Base-by-base conservation (phyloP, 192 early-diverging fungal genomes). In the Coemansia sp. region DNA sequence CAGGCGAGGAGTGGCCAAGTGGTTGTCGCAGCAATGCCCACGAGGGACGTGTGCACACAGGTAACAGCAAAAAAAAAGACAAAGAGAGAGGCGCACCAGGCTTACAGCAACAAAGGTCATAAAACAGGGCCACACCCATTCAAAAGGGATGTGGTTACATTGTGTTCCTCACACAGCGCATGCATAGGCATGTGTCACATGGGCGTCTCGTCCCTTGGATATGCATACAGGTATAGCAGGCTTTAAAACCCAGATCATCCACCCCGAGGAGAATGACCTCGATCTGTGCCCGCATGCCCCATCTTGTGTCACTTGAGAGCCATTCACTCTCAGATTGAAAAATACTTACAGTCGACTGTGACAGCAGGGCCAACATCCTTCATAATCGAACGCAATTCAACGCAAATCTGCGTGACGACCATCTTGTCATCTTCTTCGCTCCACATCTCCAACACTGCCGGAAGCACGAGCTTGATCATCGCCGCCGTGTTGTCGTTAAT, bases 391-490 rank as follows among this genome's bases (percentile, higher is more conserved):
- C 86, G 81, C 41, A 94, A 74, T 75, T 93, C 91, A 60, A 85
- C 85, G 78, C 91, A 91, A 33, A 92, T 79, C 64, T 94, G 92
- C 39, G 90, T 86, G 64, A 93, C 93, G 31, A 96, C 92, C 74
- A 78, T 70, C 85, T 88, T 91, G 66, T 94, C 90, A 65, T 93
- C 92, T 72, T 96, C 95, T 1, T 93, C 90, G 21, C 85, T 81
- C 88, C 93, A 89, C 73, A 94, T 84, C 21, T 68, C 37, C 48
- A 94, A 69, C 59, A 95, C 82, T 27, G 87, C 85, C 3, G 91
- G 91, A 50, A 95, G 86, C 6, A 90, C 85, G 45, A 90, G 66
- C 64, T 78, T 84, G 60, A 87, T 88, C 78, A 95, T 85, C 60
- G 81, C 79, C 8, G 75, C 76, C 39, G 95, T 92, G 72, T 93